These are phyloP conservation scores for Globisporangium splendens DNA, from an alignment of 352 stramenopile species.

Conservation along the genomic window DNA sequence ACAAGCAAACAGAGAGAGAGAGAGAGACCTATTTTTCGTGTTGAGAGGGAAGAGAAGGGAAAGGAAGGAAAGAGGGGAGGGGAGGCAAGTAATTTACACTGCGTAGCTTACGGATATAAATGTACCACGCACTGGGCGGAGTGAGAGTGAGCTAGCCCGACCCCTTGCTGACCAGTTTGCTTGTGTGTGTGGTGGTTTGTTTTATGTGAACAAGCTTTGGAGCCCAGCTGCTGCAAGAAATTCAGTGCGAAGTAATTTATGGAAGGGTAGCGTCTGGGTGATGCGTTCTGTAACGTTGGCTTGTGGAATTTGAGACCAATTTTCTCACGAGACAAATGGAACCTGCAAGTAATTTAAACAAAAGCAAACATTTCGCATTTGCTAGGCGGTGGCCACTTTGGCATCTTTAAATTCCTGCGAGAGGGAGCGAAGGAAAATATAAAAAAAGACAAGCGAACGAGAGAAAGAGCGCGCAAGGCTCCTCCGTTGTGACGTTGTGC, in stretches of 20 bases:
- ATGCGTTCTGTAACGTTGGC: neutral
- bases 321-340: neutral
- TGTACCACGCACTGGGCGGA: neutral
- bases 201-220: neutral
- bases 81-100: neutral
- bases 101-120: neutral
- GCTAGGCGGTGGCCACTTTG: neutral
- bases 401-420: neutral
- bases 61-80: neutral
- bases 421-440: neutral
- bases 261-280: neutral
- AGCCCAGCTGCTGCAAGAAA: neutral
- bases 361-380: neutral
- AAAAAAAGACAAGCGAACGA: neutral
- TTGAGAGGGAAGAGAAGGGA: neutral
- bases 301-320: neutral
- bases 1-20: neutral
- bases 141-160: too few relatives aligned
- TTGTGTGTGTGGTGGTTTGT: neutral
- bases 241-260: constrained; percentile 9
- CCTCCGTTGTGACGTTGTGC: constrained; percentile 2
- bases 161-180: neutral
- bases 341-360: neutral
- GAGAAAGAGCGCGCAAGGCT: constrained; percentile 7
- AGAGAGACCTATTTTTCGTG: neutral